These are phyloP conservation scores for Boletellus dicymbophilus DNA, from an alignment of 1,284 basidiomycete species.

Conservation along the genomic window DNA sequence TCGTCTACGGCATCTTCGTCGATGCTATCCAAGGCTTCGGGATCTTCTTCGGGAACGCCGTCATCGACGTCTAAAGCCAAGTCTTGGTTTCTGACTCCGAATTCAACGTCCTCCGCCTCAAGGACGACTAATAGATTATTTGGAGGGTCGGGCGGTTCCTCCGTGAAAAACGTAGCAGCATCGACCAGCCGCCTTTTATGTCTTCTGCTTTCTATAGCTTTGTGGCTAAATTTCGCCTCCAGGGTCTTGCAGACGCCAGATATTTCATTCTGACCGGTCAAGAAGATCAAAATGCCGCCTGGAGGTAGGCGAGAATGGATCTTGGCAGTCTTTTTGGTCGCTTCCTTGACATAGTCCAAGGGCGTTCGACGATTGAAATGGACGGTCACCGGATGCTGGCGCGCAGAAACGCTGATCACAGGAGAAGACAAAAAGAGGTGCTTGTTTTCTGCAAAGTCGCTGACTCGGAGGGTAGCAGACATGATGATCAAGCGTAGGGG, in stretches of 20 bases:
- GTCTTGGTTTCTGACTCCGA: constrained; percentile 50
- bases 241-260: constrained; percentile 85
- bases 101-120: constrained; percentile 84
- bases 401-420: constrained; percentile 85
- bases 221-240: constrained; percentile 75
- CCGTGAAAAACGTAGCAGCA: constrained; percentile 30
- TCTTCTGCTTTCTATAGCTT: constrained; percentile 57
- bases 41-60: constrained; percentile 46
- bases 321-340: constrained; percentile 88
- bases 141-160: constrained; percentile 13
- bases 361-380: constrained; percentile 91
- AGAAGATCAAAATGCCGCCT: constrained; percentile 95
- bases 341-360: constrained; percentile 89
- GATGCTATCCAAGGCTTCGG: constrained; percentile 49
- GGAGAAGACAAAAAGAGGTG: constrained; percentile 90
- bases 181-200: constrained; percentile 38
- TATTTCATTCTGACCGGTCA: constrained; percentile 99
- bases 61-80: constrained; percentile 63
- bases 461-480: constrained; percentile 96
- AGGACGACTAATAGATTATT: constrained; percentile 44
- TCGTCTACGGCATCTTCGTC: constrained; percentile 61
- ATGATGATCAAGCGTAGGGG: constrained; percentile 96
- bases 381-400: constrained; percentile 94
- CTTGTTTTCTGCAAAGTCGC: constrained; percentile 90
- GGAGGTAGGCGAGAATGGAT: constrained; percentile 92